Evolutionary conservation across 331 rosid species (phyloP), one percentile per base, ranked within the genome.

Genomic region (Cydonia oblonga): DNA sequence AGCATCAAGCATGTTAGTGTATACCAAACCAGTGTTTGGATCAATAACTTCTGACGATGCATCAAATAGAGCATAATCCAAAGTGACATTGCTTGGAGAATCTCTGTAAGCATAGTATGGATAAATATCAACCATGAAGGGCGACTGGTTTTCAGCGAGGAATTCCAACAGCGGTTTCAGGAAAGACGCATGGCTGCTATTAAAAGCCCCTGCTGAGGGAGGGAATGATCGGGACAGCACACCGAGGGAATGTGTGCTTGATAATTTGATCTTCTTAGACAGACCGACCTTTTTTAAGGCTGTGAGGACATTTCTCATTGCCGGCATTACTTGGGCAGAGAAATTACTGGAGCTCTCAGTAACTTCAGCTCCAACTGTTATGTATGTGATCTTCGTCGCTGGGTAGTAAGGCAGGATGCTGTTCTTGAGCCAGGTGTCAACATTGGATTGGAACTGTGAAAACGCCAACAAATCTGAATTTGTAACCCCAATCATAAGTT

Each of bases 101-200:
- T 91, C 97, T 59, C 96, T 79, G 82, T 84, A 95, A 63, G 99
- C 99, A 81, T 95, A 95, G 81, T 91, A 95, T 44, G 99, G 99
- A 83, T 95, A 95, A 60, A 91, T 88, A 84, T 95, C 93, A 65
- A 95, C 90, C 98, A 95, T 89, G 79, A 95, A 95, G 42, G 98
- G 98, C 5, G 96, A 91, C 65, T 86, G 90, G 35, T 95, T 95
- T 76, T 95, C 97, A 0, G 96, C 98, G 16, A 95, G 91, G 82
- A 89, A 95, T 85, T 95, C 98, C 68, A 95, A 80, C 90, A 95
- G 29, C 24, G 98, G 98, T 79, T 91, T 95, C 73, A 95, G 84
- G 85, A 89, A 91, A 78, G 77, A 87, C 0, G 98, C 98, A 77
- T 79, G 87, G 65, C 88, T 85, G 59, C 98, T 95, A 78, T 86